These are phyloP conservation scores for Cutaneotrichosporon mucoides DNA, from an alignment of 1,284 basidiomycete species.

Conservation along the genomic window DNA sequence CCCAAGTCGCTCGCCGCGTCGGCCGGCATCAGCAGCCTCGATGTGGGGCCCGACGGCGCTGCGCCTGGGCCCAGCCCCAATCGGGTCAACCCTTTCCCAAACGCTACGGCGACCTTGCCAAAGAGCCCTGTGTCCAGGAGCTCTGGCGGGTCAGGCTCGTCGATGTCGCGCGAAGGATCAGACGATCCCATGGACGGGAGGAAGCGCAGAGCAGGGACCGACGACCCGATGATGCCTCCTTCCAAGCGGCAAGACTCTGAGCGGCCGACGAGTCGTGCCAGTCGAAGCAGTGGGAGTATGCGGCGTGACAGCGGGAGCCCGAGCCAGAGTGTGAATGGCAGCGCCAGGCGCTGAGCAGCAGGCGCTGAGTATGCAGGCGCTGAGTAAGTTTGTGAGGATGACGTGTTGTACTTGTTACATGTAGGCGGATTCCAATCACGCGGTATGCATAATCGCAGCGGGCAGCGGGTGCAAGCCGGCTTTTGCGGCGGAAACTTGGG, in stretches of 20 bases:
- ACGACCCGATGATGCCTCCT: neutral
- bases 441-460: no score
- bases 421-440: no score
- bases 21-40: slow-evolving; percentile 2
- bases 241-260: neutral
- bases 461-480: no score
- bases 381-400: no score
- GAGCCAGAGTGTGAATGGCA: no score
- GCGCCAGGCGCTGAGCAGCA: no score
- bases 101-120: neutral
- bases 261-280: neutral
- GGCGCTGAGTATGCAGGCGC: no score
- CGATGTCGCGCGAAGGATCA: neutral
- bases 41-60: neutral
- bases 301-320: no score
- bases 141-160: neutral
- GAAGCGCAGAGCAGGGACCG: neutral
- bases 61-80: neutral
- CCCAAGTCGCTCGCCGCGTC: slow-evolving; percentile 25
- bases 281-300: neutral
- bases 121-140: neutral
- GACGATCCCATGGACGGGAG: slow-evolving; percentile 4
- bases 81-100: neutral
- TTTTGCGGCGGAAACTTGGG: no score
- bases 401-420: no score